phyloP scores from a whole-genome alignment of 2,329 filamentous ascomycete genomes.

The Penicillium sp. region DNA sequence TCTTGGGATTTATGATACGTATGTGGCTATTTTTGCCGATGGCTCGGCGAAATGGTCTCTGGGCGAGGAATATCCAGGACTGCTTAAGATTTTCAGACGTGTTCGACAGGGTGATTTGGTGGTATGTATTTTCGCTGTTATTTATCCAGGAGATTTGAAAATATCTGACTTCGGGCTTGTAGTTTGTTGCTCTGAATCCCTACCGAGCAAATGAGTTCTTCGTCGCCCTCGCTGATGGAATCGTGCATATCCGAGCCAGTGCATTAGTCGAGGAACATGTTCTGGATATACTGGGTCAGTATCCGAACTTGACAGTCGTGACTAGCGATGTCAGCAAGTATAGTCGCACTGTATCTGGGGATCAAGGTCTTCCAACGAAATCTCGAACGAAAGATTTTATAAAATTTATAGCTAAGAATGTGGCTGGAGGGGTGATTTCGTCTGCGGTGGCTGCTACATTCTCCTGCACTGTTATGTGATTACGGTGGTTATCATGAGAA shows the following conservation, averaged over 20 bases:
- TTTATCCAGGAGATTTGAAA: neutral
- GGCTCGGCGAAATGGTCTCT: conserved; percentile 6
- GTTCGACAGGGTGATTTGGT: conserved; percentile 11
- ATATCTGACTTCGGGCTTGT: neutral
- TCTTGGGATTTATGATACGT: conserved; percentile 3
- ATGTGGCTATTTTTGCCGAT: conserved; percentile 13
- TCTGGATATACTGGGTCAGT: conserved; percentile 7
- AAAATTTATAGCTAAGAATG: conserved; percentile 12
- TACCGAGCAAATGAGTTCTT: conserved; percentile 16
- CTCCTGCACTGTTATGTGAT: conserved; percentile 16
- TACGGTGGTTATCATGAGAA: too few relatives aligned
- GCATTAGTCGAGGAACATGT: conserved; percentile 14
- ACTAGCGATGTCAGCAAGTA: conserved; percentile 4
- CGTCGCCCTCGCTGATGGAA: conserved; percentile 13
- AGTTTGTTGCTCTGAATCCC: conserved; percentile 13
- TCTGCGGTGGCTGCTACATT: conserved; percentile 14
- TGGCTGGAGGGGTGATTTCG: conserved; percentile 12
- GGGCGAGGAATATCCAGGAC: neutral
- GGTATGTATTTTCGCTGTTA: neutral
- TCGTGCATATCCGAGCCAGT: conserved; percentile 14
- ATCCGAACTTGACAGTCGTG: conserved; percentile 8
- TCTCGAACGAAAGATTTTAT: conserved; percentile 5
- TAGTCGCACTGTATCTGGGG: neutral
- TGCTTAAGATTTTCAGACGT: conserved; percentile 3
- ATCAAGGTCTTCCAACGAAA: neutral